These are phyloP conservation scores for Trichophyton rubrum DNA, from an alignment of 2,329 filamentous ascomycete species.

Conservation along the genomic window DNA sequence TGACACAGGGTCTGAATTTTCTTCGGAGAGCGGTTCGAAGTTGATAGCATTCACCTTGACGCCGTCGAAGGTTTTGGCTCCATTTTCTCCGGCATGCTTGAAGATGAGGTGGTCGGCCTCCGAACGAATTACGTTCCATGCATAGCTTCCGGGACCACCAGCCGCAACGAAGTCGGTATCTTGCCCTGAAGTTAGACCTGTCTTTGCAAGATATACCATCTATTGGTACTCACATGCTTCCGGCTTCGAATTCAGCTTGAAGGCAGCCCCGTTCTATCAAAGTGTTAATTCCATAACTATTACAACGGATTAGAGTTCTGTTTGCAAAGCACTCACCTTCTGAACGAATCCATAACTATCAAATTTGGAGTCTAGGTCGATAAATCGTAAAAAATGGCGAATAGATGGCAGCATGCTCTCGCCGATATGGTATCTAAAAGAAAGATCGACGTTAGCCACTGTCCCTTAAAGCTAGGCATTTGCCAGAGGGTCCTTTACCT, in stretches of 20 bases:
- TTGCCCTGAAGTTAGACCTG: conserved; percentile 10
- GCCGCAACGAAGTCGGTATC: conserved; percentile 35
- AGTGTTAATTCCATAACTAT: not conserved
- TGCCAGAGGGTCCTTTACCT: conserved; percentile 18
- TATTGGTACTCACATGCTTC: conserved; percentile 23
- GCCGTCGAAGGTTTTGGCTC: conserved; percentile 33
- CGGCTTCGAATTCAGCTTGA: conserved; percentile 27
- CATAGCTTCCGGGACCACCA: conserved; percentile 26
- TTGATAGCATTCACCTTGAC: conserved; percentile 26
- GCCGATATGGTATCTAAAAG: conserved; percentile 26
- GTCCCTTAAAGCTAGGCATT: not conserved
- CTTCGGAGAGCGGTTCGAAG: not conserved
- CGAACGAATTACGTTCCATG: conserved; percentile 39
- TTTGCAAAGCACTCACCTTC: conserved; percentile 22
- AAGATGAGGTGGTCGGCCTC: conserved; percentile 37
- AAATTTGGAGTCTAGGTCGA: conserved; percentile 33
- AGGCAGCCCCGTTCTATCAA: conserved; percentile 28
- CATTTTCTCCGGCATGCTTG: conserved; percentile 29
- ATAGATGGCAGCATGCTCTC: conserved; percentile 29
- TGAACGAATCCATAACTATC: conserved; percentile 30
- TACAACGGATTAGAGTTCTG: not conserved
- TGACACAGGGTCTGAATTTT: not conserved
- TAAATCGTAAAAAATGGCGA: conserved; percentile 34
- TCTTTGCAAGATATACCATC: not conserved
- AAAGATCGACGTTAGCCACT: not conserved